Evolutionary conservation across 2,329 filamentous ascomycete species (phyloP), one percentile per base, ranked within the genome.

Genomic region (Colletotrichum sp.): DNA sequence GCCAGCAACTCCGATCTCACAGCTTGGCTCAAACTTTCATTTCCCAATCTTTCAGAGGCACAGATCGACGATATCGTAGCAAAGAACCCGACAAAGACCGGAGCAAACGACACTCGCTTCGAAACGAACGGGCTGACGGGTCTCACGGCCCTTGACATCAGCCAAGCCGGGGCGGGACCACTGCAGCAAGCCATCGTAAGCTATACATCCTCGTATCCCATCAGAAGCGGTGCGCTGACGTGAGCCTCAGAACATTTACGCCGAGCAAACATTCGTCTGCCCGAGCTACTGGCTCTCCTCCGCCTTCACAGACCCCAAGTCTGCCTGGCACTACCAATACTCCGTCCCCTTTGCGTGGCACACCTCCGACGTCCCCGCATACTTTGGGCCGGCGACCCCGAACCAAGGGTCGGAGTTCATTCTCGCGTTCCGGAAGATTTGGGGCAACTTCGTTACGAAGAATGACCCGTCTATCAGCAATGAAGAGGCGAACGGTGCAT

Each of bases 251-350:
- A 89, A 90, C 79, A 87, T 92, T 64, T 89, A 88, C 77, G 89
- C 87, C 57, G 90, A 92, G 80, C 84, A 87, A 1, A 89, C 88
- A 3, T 91, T 91, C 75, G 84, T 88, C 59, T 92, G 91, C 79
- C 87, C 90, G 0, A 86, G 87, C 0, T 91, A 91, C 80, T 91
- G 89, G 90, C 82, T 91, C 71, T 86, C 87, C 3, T 83, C 87
- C 44, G 88, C 88, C 5, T 91, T 86, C 68, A 22, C 72, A 3
- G 25, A 13, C 1, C 4, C 32, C 19, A 59, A 52, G 8, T 15
- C 48, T 34, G 82, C 84, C 6, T 90, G 85, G 82, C 87, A 87
- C 57, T 90, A 89, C 78, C 88, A 90, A 77, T 90, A 86, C 79
- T 87, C 86, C 6, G 84, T 88, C 34, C 82, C 85, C 0, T 84